Conservation (phyloP, 2,329 filamentous ascomycete genomes). For the Thelonectria rubi region DNA sequence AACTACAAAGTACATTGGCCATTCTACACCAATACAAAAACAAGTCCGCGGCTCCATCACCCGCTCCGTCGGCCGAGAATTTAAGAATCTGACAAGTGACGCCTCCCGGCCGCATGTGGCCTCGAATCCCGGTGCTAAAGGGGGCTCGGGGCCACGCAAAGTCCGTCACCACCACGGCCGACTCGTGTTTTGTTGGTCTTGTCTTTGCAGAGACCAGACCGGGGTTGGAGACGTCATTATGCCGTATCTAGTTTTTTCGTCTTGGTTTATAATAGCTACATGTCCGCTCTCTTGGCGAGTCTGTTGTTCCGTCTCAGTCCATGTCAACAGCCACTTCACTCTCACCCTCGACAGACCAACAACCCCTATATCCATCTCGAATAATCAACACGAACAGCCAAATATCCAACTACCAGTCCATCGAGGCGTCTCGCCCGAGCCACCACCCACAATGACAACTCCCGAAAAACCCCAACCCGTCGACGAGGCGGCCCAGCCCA, state of each 20-base stretch:
- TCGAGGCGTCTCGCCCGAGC: background rate
- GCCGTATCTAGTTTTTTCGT: background rate
- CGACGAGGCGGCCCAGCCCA: background rate
- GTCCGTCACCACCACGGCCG: slow-evolving; percentile 2
- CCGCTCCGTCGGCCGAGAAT: background rate
- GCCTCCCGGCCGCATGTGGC: background rate
- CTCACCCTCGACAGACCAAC: background rate
- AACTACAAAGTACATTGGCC: too few relatives aligned
- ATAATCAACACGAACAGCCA: background rate
- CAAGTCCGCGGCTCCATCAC: background rate
- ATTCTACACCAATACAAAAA: too few relatives aligned
- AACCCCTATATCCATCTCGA: background rate
- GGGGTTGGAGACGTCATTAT: slow-evolving; percentile 13
- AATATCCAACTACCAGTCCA: background rate
- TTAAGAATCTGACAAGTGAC: background rate
- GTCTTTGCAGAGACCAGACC: background rate
- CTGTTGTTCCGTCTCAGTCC: background rate
- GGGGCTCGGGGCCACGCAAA: slow-evolving; percentile 8
- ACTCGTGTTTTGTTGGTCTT: background rate
- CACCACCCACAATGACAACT: background rate
- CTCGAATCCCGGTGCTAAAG: background rate
- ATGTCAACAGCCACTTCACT: background rate
- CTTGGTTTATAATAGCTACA: background rate
- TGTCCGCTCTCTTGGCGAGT: background rate
- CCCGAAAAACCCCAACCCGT: slow-evolving; percentile 6